Evolutionary conservation across 1,284 basidiomycete species (phyloP).

Genomic region (Moniliella sp.): DNA sequence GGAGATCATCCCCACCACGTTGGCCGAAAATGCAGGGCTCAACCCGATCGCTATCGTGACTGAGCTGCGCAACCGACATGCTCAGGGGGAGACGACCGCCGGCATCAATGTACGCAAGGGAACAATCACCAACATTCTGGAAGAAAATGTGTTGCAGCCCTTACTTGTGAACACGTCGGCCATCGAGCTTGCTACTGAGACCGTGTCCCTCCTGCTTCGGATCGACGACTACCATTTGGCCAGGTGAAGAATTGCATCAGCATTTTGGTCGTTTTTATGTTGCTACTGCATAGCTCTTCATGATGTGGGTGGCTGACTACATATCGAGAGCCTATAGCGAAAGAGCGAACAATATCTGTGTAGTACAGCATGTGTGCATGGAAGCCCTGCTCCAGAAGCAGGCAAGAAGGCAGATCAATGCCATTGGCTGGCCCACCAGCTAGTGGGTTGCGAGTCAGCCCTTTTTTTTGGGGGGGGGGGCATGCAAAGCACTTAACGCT

Average conservation of each 20-base stretch:
- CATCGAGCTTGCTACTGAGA: slow-evolving; percentile 83
- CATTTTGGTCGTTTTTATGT: neutral
- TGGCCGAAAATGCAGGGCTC: slow-evolving; percentile 92
- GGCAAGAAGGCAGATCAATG: too few species aligned
- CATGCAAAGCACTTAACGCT: slow-evolving; percentile 39
- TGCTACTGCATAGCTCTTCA: too few species aligned
- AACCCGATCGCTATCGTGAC: slow-evolving; percentile 97
- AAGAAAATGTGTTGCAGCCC: slow-evolving; percentile 96
- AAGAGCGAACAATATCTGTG: too few species aligned
- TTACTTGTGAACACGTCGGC: slow-evolving; percentile 85
- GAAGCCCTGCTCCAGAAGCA: too few species aligned
- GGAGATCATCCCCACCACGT: slow-evolving; percentile 87
- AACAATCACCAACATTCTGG: slow-evolving; percentile 79
- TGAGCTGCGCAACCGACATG: slow-evolving; percentile 86
- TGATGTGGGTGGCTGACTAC: slow-evolving; percentile 1
- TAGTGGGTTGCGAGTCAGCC: too few species aligned
- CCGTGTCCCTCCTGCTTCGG: slow-evolving; percentile 80
- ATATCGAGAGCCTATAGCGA: neutral
- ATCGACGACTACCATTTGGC: slow-evolving; percentile 63
- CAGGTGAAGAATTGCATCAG: slow-evolving; percentile 6
- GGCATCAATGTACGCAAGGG: slow-evolving; percentile 88
- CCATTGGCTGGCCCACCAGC: too few species aligned
- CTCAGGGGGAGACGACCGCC: slow-evolving; percentile 74
- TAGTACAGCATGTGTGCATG: too few species aligned
- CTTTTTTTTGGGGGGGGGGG: too few species aligned